Conservation (phyloP, 345 rosid genomes). For the Rhodamnia argentea region DNA sequence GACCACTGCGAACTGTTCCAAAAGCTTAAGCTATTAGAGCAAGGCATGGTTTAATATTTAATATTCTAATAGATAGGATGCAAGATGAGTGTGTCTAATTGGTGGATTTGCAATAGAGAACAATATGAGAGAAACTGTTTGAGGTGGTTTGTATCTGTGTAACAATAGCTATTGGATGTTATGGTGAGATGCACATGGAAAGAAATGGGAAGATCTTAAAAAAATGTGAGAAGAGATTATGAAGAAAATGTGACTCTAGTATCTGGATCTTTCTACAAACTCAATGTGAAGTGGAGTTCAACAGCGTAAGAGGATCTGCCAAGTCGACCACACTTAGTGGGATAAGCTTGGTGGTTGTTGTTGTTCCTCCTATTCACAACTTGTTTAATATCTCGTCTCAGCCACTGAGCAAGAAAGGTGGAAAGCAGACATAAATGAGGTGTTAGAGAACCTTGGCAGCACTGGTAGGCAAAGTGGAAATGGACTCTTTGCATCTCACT, state of each 20-base stretch:
- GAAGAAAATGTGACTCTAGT: not conserved
- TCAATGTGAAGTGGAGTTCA: not conserved
- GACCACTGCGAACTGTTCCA: too few species aligned
- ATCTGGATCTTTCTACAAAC: not conserved
- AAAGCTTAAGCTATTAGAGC: too few species aligned
- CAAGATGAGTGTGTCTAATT: not conserved
- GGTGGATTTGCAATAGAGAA: not conserved
- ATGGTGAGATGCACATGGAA: not conserved
- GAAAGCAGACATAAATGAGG: not conserved
- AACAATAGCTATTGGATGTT: not conserved
- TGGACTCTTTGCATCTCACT: not conserved
- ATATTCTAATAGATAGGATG: not conserved
- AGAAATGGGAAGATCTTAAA: not conserved
- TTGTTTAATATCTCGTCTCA: not conserved
- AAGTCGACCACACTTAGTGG: not conserved
- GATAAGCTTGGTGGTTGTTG: not conserved
- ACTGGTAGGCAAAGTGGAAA: not conserved
- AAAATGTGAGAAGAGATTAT: not conserved
- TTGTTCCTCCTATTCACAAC: not conserved
- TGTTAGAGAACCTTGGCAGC: not conserved
- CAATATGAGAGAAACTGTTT: not conserved
- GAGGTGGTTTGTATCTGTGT: not conserved
- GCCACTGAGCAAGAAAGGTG: not conserved
- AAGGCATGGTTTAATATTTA: too few species aligned
- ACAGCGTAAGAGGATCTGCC: not conserved